Base-by-base conservation (phyloP, 2,329 filamentous ascomycete species). In the Scytalidium lignicola region DNA sequence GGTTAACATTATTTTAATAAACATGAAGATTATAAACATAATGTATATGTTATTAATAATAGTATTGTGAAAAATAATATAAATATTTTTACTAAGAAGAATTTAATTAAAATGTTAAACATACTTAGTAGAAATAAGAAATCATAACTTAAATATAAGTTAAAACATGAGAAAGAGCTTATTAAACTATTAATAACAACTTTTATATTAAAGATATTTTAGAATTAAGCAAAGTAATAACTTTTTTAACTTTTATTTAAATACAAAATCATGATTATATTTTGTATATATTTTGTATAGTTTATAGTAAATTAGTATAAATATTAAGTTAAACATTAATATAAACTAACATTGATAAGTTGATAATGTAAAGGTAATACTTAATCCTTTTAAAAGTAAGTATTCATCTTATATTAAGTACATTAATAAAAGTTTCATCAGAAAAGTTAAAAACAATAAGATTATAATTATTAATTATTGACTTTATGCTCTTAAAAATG, bases 201-300 rank as follows among this genome's bases (percentile, higher is more conserved):
- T 58, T 90, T 90, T 48, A 90, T 67, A 68, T 95, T 95, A 76
- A 95, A 96, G 61, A 96, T 93, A 67, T 90, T 83, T 90, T 90
- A 96, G 71, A 95, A 95, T 72, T 83, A 84, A 50, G 87, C 86
- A 65, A 95, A 93, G 65, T 89, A 95, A 51, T 84, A 83, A 41
- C 90, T 90, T 75, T 95, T 95, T 55, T 82, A 79, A 29, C 80
- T 67, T 69, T 95, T 90, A 10, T 79, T 74, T 2, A 90, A 89
- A 67, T 95, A 95, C 45, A 86, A 82, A 83, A 95, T 91, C 85
- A 91, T 90, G 62, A 90, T 88, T 52, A 85, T 82, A 52, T 87
- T 86, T 69, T 92, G 87, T 1, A 85, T 52, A 85, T 82, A 52
- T 87, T 86, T 69, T 92, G 87, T 1, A 85, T 87, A 17, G 83